phyloP scores from a whole-genome alignment of 2,329 filamentous ascomycete genomes.

The Pleochaeta shiraiana region DNA sequence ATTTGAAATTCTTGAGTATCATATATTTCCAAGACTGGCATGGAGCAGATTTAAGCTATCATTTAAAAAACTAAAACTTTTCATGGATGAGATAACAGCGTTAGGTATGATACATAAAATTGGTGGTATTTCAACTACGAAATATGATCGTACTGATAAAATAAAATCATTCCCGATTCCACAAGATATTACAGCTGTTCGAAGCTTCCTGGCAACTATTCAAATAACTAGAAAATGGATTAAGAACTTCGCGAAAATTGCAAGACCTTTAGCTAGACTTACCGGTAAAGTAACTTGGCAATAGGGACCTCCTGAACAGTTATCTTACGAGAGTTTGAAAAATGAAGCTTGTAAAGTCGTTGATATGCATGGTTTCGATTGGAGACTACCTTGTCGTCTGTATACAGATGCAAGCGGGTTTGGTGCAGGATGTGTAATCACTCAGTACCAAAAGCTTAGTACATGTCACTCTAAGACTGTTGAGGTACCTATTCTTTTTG shows the following conservation, averaged over 20 bases:
- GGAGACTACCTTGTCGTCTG: not conserved
- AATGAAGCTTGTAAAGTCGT: not conserved
- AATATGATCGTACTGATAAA: not conserved
- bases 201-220: not conserved
- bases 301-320: not conserved
- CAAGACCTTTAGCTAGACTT: not conserved
- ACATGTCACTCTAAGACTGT: not conserved
- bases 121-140: not conserved
- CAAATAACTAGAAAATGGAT: not conserved
- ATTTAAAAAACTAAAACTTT: constrained; percentile 3
- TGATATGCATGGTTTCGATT: constrained; percentile 3
- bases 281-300: constrained; percentile 1
- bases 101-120: not conserved
- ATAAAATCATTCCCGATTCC: not conserved
- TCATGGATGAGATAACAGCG: not conserved
- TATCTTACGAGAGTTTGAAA: not conserved
- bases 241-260: constrained; percentile 4
- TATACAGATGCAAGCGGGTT: not conserved
- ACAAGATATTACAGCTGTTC: not conserved
- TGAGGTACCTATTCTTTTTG: constrained; percentile 4
- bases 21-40: not conserved
- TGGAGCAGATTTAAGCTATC: constrained; percentile 3
- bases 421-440: not conserved
- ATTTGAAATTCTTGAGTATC: not conserved
- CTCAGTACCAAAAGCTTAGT: not conserved